A percentile compares a stretch with the other conserved stretches of the same genome.
These are phyloP conservation scores for Metschnikowia orientalis DNA, from an alignment of 805 yeast species.

Conservation along the genomic window DNA sequence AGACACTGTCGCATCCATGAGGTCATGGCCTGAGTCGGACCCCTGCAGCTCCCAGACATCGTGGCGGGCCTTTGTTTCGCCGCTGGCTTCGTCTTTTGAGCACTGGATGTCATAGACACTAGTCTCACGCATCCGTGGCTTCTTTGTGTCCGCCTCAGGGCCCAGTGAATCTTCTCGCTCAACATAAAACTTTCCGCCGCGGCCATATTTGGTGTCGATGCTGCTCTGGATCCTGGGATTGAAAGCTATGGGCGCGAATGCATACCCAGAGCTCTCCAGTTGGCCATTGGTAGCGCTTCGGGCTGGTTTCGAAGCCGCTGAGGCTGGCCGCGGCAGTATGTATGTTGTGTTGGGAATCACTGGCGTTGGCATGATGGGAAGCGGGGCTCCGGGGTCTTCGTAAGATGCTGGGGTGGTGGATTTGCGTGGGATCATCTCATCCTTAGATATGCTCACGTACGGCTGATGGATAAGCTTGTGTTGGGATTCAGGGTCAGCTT, in stretches of 20 bases:
- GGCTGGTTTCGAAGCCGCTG: no score
- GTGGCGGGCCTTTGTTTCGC: no score
- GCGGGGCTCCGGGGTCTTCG: constrained; percentile 81
- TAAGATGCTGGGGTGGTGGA: constrained; percentile 29
- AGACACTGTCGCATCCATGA: no score
- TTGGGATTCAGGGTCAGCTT: no score
- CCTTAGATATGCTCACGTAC: constrained; percentile 50
- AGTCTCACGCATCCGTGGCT: constrained; percentile 11
- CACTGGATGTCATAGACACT: constrained; percentile 8
- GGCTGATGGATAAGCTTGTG: constrained; percentile 6
- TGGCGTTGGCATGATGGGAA: constrained; percentile 54
- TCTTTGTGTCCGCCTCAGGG: constrained; percentile 11
- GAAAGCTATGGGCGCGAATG: constrained; percentile 78
- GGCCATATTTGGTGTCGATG: constrained; percentile 80
- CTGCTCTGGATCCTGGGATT: constrained; percentile 72
- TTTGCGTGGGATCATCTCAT: constrained; percentile 44
- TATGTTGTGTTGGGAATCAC: constrained; percentile 29
- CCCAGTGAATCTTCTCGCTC: constrained; percentile 26
- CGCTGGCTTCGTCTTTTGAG: neutral
- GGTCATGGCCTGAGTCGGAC: no score
- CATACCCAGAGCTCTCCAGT: constrained; percentile 38
- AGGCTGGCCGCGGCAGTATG: neutral
- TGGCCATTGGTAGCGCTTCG: no score
- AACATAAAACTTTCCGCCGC: constrained; percentile 88
- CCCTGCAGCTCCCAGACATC: no score